A percentile compares a stretch with the other conserved stretches of the same genome.
These are phyloP conservation scores for Solanum hybrid DNA, from an alignment of 305 asterid genomes.

Conservation along the genomic window DNA sequence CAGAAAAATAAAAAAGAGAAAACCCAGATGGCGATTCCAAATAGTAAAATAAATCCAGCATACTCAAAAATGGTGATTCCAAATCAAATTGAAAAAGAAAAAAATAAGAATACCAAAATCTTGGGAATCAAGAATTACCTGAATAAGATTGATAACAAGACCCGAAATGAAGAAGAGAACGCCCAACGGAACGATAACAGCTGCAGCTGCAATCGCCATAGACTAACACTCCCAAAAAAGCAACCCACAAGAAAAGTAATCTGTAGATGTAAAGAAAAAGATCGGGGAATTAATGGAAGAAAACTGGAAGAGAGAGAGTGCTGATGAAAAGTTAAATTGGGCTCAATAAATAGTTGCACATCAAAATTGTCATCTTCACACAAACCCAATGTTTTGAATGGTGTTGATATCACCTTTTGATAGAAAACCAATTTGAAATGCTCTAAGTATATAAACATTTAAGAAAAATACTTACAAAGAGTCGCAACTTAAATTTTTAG, in stretches of 20 bases:
- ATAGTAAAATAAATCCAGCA: not conserved
- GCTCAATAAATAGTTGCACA: not conserved
- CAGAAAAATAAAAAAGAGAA: not conserved
- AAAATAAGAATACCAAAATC: not conserved
- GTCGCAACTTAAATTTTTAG: not conserved
- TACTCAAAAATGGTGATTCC: not conserved
- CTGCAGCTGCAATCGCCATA: slow-evolving; percentile 36
- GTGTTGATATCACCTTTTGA: not conserved
- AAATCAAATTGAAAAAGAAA: not conserved
- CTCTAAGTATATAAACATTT: not conserved
- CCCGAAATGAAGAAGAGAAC: slow-evolving; percentile 43
- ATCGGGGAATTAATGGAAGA: not conserved
- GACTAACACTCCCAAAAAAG: not conserved
- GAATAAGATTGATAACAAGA: slow-evolving; percentile 31
- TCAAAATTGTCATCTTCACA: not conserved
- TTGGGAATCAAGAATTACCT: slow-evolving; percentile 8
- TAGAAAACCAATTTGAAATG: not conserved
- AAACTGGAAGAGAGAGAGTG: not conserved
- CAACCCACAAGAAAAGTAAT: not conserved
- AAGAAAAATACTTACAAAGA: not conserved
- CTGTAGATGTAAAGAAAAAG: not conserved
- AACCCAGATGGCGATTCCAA: not conserved
- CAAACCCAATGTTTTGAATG: not conserved
- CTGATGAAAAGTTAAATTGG: not conserved
- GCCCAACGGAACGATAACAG: slow-evolving; percentile 36